Percentiles rank a stretch among this genome's conserved stretches.
These are phyloP conservation scores for Apostasia ramifera DNA, from an alignment of 106 monocot genomes.

Conservation along the genomic window DNA sequence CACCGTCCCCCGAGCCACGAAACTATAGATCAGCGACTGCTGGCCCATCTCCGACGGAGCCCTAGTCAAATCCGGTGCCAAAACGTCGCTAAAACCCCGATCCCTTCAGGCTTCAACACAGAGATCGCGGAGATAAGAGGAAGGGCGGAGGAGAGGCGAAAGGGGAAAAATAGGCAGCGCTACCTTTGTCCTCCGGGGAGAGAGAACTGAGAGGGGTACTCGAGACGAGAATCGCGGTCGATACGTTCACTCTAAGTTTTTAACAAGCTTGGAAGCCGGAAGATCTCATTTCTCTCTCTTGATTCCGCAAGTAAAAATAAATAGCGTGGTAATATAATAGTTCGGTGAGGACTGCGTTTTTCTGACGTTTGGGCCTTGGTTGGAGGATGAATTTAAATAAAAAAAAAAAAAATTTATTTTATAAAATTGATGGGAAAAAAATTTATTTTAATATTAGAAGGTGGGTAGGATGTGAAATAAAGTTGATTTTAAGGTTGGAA, in stretches of 20 bases:
- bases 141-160: background rate
- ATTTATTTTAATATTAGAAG: no score
- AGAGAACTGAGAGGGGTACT: background rate
- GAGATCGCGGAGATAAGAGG: background rate
- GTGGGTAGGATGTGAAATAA: no score
- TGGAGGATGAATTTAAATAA: no score
- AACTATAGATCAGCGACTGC: conserved; percentile 20
- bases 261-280: background rate
- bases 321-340: no score
- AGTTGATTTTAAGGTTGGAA: no score
- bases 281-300: no score
- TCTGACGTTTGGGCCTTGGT: background rate
- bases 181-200: background rate
- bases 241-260: background rate
- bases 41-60: conserved; percentile 12
- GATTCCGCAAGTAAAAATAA: no score
- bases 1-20: conserved; percentile 16
- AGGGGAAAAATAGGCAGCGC: background rate
- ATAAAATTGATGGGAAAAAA: no score
- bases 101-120: background rate
- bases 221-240: background rate
- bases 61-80: background rate
- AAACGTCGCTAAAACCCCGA: background rate
- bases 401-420: no score
- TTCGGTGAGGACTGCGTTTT: background rate